phyloP scores from a whole-genome alignment of 2,329 filamentous ascomycete species.

The Ophiognomonia clavigignenti-juglandacearum region DNA sequence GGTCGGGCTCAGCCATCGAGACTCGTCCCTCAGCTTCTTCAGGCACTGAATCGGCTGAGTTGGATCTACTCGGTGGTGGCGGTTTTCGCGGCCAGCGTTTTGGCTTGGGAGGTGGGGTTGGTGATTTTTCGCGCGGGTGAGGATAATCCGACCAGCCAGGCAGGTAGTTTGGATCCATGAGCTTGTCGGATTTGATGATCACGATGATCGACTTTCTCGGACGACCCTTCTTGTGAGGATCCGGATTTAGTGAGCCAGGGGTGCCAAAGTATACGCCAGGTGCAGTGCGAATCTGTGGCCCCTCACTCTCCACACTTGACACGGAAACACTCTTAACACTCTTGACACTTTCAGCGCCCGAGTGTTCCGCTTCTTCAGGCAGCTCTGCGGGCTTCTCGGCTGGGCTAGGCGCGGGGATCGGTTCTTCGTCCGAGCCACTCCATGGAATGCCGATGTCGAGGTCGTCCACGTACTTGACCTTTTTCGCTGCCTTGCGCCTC shows the following conservation, averaged over 20 bases:
- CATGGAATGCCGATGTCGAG: too few species aligned
- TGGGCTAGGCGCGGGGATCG: constrained; percentile 3
- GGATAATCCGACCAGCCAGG: constrained; percentile 11
- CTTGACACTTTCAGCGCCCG: constrained; percentile 1
- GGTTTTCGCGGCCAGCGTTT: too few species aligned
- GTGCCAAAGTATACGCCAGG: constrained; percentile 22
- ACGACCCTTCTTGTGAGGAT: constrained; percentile 23
- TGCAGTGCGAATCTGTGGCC: constrained; percentile 6
- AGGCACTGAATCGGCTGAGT: too few species aligned
- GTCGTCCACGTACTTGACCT: constrained; percentile 5
- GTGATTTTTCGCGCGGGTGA: background rate
- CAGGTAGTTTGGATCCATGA: constrained; percentile 20
- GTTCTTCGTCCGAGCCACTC: background rate
- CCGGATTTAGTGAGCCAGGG: constrained; percentile 22
- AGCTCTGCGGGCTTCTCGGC: constrained; percentile 1
- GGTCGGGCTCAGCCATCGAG: background rate
- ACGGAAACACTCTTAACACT: background rate
- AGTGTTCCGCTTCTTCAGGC: background rate
- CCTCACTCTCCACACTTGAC: constrained; percentile 1
- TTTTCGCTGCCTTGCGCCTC: constrained; percentile 12
- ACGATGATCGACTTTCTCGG: constrained; percentile 27
- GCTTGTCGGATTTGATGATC: constrained; percentile 24
- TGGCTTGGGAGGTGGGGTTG: background rate
- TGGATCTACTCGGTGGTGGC: too few species aligned
- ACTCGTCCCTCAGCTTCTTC: background rate